A percentile compares a stretch with the other conserved stretches of the same genome.
phyloP scores from a whole-genome alignment of 495 filamentous ascomycete species.

The Penicillium turbatum region DNA sequence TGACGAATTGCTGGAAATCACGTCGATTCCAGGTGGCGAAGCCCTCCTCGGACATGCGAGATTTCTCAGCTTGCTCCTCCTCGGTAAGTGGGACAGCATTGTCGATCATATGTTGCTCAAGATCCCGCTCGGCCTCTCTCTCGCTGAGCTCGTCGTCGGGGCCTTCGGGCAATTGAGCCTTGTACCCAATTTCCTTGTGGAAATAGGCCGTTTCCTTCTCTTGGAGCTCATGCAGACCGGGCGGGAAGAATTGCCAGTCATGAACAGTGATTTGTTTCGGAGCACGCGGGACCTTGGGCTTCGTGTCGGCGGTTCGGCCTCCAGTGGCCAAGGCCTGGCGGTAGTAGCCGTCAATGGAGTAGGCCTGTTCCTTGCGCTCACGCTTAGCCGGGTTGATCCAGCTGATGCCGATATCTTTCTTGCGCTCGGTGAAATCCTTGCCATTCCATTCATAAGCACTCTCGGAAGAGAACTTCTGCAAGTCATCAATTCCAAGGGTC shows the following conservation, averaged over 20 bases:
- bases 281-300: constrained; percentile 91
- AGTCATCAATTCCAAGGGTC: constrained; percentile 94
- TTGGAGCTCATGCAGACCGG: constrained; percentile 77
- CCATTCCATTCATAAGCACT: constrained; percentile 99
- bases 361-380: constrained; percentile 95
- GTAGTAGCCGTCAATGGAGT: constrained; percentile 99
- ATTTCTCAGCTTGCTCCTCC: constrained; percentile 82
- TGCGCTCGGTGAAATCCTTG: constrained; percentile 80
- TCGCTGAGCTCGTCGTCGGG: constrained; percentile 78
- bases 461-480: constrained; percentile 97
- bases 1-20: constrained; percentile 97
- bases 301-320: constrained; percentile 77
- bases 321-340: constrained; percentile 84
- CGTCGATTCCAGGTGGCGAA: constrained; percentile 93
- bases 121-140: constrained; percentile 79
- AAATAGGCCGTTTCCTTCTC: constrained; percentile 94
- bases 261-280: constrained; percentile 90
- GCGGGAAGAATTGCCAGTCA: constrained; percentile 96
- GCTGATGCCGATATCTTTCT: constrained; percentile 89
- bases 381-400: constrained; percentile 99
- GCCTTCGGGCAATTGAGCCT: constrained; percentile 78
- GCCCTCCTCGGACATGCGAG: constrained; percentile 70
- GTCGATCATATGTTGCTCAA: constrained; percentile 90
- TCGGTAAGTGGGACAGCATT: constrained; percentile 85
- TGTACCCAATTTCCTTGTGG: constrained; percentile 92